A percentile compares a stretch with the other conserved stretches of the same genome.
phyloP scores from a whole-genome alignment of 352 stramenopile genomes.

The Phytophthora podocarpi region DNA sequence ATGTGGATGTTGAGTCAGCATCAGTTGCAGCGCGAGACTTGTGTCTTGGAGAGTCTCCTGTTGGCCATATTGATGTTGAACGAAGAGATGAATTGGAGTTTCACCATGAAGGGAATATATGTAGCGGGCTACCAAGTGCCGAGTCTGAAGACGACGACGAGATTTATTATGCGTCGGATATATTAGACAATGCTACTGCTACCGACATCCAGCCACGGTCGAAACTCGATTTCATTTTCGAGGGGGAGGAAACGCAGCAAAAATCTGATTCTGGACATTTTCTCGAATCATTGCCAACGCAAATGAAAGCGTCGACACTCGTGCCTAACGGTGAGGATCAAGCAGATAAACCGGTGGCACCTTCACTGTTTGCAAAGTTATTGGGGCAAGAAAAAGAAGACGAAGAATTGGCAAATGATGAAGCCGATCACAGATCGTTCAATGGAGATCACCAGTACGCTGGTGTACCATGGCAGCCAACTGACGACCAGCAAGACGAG shows the following conservation, averaged over 20 bases:
- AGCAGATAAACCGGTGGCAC: not conserved
- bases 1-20: not conserved
- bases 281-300: not conserved
- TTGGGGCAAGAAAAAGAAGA: slow-evolving; percentile 4
- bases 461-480: not conserved
- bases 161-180: slow-evolving; percentile 62
- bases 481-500: not conserved
- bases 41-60: not conserved
- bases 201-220: slow-evolving; percentile 34
- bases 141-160: slow-evolving; percentile 35
- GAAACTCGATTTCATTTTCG: slow-evolving; percentile 30
- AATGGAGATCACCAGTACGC: not conserved
- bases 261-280: not conserved
- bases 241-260: slow-evolving; percentile 7
- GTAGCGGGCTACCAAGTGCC: slow-evolving; percentile 1
- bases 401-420: not conserved
- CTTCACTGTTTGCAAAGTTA: slow-evolving; percentile 21
- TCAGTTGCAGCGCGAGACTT: not conserved
- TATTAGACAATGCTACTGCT: slow-evolving; percentile 23
- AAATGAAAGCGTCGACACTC: not conserved
- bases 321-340: not conserved
- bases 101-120: not conserved
- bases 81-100: not conserved
- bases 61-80: not conserved
- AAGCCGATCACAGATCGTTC: not conserved